Percentiles rank a stretch among this genome's conserved stretches.
phyloP scores from a whole-genome alignment of 192 early-diverging fungal species.

The Phlyctochytrium planicorne region DNA sequence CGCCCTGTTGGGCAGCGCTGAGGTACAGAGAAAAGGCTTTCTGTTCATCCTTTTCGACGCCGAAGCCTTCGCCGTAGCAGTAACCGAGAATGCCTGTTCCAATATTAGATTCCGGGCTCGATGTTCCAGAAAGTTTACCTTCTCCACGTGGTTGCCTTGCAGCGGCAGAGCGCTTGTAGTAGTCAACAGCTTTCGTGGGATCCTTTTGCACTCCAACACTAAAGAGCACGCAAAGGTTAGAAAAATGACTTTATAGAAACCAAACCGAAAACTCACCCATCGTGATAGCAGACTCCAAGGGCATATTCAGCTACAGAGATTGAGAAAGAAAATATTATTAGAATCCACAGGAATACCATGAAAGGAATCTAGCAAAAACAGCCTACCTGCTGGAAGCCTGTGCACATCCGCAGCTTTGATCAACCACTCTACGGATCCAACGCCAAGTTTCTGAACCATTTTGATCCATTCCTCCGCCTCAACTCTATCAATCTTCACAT shows the following conservation, averaged over 20 bases:
- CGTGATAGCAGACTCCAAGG: no score
- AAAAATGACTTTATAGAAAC: no score
- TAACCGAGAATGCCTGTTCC: slow-evolving; percentile 67
- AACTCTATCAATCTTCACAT: slow-evolving; percentile 71
- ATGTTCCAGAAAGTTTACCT: no score
- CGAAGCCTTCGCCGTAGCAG: slow-evolving; percentile 85
- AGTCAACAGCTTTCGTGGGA: slow-evolving; percentile 61
- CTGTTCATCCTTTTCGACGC: slow-evolving; percentile 57
- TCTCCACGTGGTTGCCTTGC: slow-evolving; percentile 50
- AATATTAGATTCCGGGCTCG: no score
- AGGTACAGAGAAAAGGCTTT: slow-evolving; percentile 61
- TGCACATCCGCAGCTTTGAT: slow-evolving; percentile 51
- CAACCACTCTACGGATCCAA: slow-evolving; percentile 64
- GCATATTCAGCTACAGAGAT: no score
- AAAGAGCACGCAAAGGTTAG: no score
- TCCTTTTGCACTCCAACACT: slow-evolving; percentile 69
- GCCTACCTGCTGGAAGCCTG: slow-evolving; percentile 52
- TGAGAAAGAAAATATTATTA: no score
- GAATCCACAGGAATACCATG: no score
- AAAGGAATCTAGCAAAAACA: slow-evolving; percentile 76
- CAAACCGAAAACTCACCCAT: no score
- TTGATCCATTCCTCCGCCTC: slow-evolving; percentile 79
- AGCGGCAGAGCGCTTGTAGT: slow-evolving; percentile 64
- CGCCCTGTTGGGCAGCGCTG: slow-evolving; percentile 46
- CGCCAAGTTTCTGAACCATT: slow-evolving; percentile 57